Evolutionary conservation across 176 grass and related monocot species (phyloP).

Genomic region (Typha latifolia): DNA sequence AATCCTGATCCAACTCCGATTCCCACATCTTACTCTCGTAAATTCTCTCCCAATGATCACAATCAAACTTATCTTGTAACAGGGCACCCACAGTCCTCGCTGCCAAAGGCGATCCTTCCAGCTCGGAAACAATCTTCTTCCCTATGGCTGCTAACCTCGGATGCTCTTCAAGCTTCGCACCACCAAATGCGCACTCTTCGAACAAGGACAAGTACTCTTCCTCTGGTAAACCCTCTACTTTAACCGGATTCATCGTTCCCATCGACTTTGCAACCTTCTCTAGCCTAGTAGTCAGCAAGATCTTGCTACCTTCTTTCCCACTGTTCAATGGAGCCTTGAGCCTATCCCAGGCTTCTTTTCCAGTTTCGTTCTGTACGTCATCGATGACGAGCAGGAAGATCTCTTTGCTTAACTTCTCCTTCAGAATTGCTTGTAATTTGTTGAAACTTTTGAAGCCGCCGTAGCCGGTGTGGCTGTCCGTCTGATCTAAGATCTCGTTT

Average conservation of each 20-base stretch:
- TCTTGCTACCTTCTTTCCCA: constrained; percentile 24
- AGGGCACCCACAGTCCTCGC: constrained; percentile 33
- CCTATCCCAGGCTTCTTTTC: constrained; percentile 20
- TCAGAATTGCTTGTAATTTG: constrained; percentile 15
- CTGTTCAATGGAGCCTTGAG: constrained; percentile 30
- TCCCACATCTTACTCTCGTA: constrained; percentile 5
- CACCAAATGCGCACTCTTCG: constrained; percentile 21
- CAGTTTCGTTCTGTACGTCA: constrained; percentile 36
- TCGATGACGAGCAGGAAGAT: constrained; percentile 37
- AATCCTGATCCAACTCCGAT: too few relatives aligned
- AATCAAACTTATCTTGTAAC: constrained; percentile 8
- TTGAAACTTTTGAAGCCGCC: neutral
- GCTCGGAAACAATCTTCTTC: constrained; percentile 17
- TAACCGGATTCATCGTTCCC: neutral
- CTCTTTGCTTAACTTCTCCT: neutral
- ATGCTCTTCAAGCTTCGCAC: constrained; percentile 10
- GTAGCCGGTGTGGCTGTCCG: neutral
- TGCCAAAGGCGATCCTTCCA: constrained; percentile 40
- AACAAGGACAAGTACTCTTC: constrained; percentile 29
- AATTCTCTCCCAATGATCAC: constrained; percentile 24
- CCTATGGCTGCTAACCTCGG: constrained; percentile 5
- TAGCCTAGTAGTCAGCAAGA: constrained; percentile 34
- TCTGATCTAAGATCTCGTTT: neutral
- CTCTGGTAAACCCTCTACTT: constrained; percentile 21
- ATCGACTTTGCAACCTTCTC: constrained; percentile 9